A percentile compares a stretch with the other conserved stretches of the same genome.
Conservation (phyloP, 1,284 basidiomycete species). For the Austroboletus niveus region DNA sequence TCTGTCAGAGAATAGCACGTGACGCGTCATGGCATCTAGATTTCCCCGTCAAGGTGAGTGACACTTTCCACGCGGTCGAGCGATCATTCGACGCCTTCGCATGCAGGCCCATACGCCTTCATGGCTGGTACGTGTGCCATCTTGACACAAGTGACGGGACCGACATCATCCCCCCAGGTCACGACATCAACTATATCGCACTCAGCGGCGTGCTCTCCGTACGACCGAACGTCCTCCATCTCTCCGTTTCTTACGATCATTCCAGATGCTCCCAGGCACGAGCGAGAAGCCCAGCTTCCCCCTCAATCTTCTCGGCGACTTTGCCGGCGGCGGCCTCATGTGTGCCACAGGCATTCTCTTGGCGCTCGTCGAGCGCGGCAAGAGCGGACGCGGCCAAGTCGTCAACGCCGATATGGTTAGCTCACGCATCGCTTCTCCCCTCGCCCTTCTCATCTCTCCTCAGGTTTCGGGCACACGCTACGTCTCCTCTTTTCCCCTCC, state of each 20-base stretch:
- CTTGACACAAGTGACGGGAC: background rate
- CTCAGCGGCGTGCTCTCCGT: constrained; percentile 77
- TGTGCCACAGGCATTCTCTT: constrained; percentile 76
- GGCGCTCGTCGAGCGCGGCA: constrained; percentile 66
- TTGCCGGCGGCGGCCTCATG: constrained; percentile 77
- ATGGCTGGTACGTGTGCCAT: constrained; percentile 57
- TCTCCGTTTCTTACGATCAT: background rate
- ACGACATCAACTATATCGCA: constrained; percentile 87
- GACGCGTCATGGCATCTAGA: constrained; percentile 31
- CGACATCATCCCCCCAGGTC: constrained; percentile 44
- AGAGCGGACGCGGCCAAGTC: constrained; percentile 69
- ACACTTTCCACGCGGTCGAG: constrained; percentile 1
- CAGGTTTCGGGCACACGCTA: constrained; percentile 81
- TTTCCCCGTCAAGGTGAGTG: constrained; percentile 56
- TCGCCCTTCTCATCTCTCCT: background rate
- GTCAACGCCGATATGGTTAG: constrained; percentile 77
- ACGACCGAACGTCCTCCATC: constrained; percentile 20
- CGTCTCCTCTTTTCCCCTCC: constrained; percentile 67
- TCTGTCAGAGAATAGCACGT: too few species aligned
- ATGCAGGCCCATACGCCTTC: constrained; percentile 56
- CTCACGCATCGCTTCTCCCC: background rate
- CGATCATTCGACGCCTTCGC: constrained; percentile 15
- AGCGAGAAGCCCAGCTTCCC: constrained; percentile 69
- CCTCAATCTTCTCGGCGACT: constrained; percentile 76
- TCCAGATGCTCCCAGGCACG: constrained; percentile 64